A percentile compares a stretch with the other conserved stretches of the same genome.
phyloP scores from a whole-genome alignment of 2,329 filamentous ascomycete genomes.

The Trichoderma atrobrunneum region DNA sequence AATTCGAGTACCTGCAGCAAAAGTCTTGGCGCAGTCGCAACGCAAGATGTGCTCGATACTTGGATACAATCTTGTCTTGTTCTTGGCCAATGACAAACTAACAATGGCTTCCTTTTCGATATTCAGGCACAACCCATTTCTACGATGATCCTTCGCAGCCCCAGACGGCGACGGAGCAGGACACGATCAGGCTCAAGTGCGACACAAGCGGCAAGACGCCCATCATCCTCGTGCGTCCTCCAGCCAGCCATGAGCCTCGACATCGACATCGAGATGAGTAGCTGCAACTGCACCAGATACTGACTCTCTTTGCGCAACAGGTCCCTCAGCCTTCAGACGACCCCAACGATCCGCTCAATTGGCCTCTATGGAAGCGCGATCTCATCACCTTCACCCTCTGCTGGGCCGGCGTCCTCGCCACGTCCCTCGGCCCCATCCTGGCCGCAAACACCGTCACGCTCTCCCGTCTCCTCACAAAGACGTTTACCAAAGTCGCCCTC shows the following conservation, averaged over 20 bases:
- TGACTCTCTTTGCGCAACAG: constrained; percentile 28
- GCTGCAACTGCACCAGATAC: neutral
- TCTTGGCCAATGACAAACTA: neutral
- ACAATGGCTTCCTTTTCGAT: neutral
- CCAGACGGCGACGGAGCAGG: constrained; percentile 40
- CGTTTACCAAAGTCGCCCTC: constrained; percentile 74
- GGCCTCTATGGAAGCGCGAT: constrained; percentile 85
- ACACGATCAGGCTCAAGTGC: constrained; percentile 60
- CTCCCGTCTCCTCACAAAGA: constrained; percentile 59
- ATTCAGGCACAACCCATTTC: constrained; percentile 59
- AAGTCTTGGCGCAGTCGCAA: neutral
- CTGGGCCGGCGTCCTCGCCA: constrained; percentile 76
- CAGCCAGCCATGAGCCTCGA: neutral
- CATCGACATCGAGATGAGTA: neutral
- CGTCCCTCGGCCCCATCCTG: constrained; percentile 79
- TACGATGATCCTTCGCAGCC: constrained; percentile 57
- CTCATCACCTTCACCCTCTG: constrained; percentile 76
- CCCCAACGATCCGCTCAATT: constrained; percentile 81
- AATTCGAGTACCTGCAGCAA: neutral
- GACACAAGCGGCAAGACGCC: constrained; percentile 63
- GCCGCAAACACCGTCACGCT: constrained; percentile 84
- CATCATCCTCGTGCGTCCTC: constrained; percentile 66
- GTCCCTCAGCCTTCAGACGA: constrained; percentile 85
- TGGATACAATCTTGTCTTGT: neutral
- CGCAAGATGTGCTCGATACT: neutral